Conservation (phyloP, 1,284 basidiomycete species). For the Athelia sp. region DNA sequence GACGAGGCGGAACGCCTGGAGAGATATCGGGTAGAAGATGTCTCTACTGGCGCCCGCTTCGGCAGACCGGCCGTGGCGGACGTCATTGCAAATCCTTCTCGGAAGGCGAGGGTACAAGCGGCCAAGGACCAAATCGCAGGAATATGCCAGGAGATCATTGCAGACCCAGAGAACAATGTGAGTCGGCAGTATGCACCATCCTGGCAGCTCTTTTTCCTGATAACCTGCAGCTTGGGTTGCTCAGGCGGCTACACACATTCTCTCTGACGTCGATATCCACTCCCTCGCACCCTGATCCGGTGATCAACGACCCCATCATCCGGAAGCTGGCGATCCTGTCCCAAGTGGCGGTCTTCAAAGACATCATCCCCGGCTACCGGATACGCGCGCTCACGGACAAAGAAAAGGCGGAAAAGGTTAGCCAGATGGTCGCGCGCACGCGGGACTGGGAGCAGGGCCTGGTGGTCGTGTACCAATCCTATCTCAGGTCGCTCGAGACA, state of each 20-base stretch:
- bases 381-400: constrained; percentile 88
- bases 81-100: constrained; percentile 65
- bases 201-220: constrained; percentile 13
- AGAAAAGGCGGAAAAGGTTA: constrained; percentile 91
- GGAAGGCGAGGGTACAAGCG: constrained; percentile 63
- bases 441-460: constrained; percentile 98
- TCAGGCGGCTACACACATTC: constrained; percentile 85
- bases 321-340: constrained; percentile 88
- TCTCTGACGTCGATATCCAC: constrained; percentile 69
- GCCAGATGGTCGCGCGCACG: constrained; percentile 86
- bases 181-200: constrained; percentile 21
- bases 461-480: constrained; percentile 84
- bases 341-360: constrained; percentile 92
- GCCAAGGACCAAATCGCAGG: constrained; percentile 89
- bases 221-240: constrained; percentile 65
- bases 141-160: constrained; percentile 85
- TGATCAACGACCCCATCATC: constrained; percentile 78
- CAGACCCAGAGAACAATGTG: constrained; percentile 82
- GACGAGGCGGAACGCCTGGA: constrained; percentile 23
- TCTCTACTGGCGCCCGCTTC: constrained; percentile 74
- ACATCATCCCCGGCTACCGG: constrained; percentile 87
- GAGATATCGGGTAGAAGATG: constrained; percentile 47
- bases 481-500: constrained; percentile 79
- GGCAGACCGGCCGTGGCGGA: constrained; percentile 78
- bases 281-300: constrained; percentile 57